phyloP scores from a whole-genome alignment of 129 eudicot genomes.

The Silybum marianum region DNA sequence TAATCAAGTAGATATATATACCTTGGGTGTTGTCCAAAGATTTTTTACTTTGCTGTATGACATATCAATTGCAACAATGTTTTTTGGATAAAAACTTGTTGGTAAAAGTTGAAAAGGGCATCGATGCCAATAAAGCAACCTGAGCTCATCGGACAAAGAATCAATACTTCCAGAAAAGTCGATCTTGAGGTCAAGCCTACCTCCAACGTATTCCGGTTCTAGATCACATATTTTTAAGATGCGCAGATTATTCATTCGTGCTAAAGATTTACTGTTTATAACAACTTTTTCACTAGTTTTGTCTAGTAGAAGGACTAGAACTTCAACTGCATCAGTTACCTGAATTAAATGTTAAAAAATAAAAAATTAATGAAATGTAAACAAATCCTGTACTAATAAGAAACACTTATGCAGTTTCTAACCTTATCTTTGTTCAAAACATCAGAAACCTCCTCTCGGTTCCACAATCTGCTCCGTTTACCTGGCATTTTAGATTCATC shows the following conservation, averaged over 20 bases:
- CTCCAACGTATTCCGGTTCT: neutral
- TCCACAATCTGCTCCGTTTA: conserved; percentile 12
- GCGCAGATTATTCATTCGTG: neutral
- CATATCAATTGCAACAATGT: conserved; percentile 22
- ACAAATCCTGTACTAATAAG: neutral
- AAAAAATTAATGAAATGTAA: too few species aligned
- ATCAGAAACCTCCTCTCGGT: conserved; percentile 16
- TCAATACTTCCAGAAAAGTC: neutral
- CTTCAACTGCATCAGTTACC: neutral
- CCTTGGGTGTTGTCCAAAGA: conserved; percentile 28
- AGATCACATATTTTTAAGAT: neutral
- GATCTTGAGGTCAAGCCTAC: neutral
- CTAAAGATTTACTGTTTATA: neutral
- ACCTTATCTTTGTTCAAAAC: conserved; percentile 1
- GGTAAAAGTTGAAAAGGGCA: neutral
- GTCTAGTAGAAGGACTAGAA: neutral
- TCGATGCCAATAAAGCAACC: neutral
- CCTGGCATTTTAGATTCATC: neutral
- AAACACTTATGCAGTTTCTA: neutral
- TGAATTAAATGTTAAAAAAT: neutral
- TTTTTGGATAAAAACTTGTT: conserved; percentile 18
- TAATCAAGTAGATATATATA: neutral
- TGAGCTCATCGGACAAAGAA: neutral
- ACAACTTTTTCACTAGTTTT: neutral
- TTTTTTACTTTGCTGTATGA: conserved; percentile 17